phyloP scores from a whole-genome alignment of 176 grass and related monocot species.

The Triticum aestivum region IWGSC_CS_RefSeq_v2.1 NC_057814.1:516486289-516486788 shows the following conservation, averaged over 20 bases:
- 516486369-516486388: constrained; percentile 69
- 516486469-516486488: constrained; percentile 14
- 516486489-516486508: constrained; percentile 10
- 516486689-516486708: no score
- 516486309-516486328: background rate
- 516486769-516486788: no score
- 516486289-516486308: no score
- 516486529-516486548: constrained; percentile 40
- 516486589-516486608: constrained; percentile 16
- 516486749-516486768: no score
- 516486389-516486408: constrained; percentile 39
- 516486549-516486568: constrained; percentile 40
- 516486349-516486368: constrained; percentile 44
- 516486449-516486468: constrained; percentile 46
- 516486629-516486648: background rate
- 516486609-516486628: background rate
- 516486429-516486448: constrained; percentile 67
- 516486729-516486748: no score
- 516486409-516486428: constrained; percentile 54
- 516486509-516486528: background rate
- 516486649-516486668: background rate
- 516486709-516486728: no score
- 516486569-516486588: constrained; percentile 43
- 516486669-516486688: background rate
- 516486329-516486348: constrained; percentile 37